These are phyloP conservation scores for Canna indica DNA, from an alignment of 176 grass and related monocot genomes.

Conservation along the genomic window DNA sequence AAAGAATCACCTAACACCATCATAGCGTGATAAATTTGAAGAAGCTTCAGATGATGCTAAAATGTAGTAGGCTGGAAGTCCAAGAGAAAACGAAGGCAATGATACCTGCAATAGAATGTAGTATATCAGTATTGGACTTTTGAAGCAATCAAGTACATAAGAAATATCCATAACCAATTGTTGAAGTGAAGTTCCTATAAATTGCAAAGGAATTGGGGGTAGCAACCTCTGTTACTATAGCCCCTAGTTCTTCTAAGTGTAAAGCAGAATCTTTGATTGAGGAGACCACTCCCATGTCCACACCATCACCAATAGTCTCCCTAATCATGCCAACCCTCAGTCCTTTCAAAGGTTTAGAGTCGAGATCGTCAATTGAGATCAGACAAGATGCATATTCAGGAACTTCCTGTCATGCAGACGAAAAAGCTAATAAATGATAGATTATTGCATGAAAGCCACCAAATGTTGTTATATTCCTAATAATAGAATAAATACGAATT, in stretches of 20 bases:
- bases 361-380: slow-evolving; percentile 39
- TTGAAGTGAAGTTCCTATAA: background rate
- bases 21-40: slow-evolving; percentile 94
- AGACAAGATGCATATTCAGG: slow-evolving; percentile 67
- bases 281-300: slow-evolving; percentile 54
- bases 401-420: slow-evolving; percentile 45
- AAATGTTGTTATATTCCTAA: background rate
- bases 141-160: background rate
- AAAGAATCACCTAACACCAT: slow-evolving; percentile 73
- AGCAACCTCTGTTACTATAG: slow-evolving; percentile 62
- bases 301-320: slow-evolving; percentile 85
- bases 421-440: slow-evolving; percentile 14
- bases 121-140: background rate
- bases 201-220: slow-evolving; percentile 8
- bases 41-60: slow-evolving; percentile 91
- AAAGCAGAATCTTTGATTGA: slow-evolving; percentile 63
- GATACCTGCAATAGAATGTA: slow-evolving; percentile 48
- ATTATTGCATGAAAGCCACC: background rate
- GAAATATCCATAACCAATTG: background rate
- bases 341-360: slow-evolving; percentile 77
- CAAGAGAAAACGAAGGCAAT: slow-evolving; percentile 82
- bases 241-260: slow-evolving; percentile 80
- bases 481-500: background rate
- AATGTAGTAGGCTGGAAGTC: slow-evolving; percentile 89
- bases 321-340: slow-evolving; percentile 67